Evolutionary conservation across 192 early-diverging fungal genomes (phyloP).

Genomic region (Entomortierella beljakovae): DNA sequence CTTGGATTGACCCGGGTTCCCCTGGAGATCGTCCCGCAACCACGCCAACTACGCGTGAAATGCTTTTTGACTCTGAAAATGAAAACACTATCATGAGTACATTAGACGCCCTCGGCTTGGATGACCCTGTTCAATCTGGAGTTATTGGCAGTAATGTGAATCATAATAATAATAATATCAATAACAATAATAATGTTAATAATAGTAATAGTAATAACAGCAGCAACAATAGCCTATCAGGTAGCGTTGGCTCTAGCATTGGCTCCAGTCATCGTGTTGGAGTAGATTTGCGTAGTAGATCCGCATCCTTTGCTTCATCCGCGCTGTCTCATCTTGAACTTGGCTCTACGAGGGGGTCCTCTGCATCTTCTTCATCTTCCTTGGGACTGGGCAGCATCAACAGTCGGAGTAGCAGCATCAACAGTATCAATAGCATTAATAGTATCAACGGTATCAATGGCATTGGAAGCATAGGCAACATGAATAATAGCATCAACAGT

Average conservation of each 20-base stretch:
- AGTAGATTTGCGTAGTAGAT: slow-evolving; percentile 49
- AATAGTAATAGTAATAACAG: slow-evolving; percentile 6
- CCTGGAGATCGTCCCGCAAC: slow-evolving; percentile 57
- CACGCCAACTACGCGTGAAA: slow-evolving; percentile 59
- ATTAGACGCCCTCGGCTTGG: slow-evolving; percentile 76
- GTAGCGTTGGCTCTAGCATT: slow-evolving; percentile 20
- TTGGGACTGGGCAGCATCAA: slow-evolving; percentile 20
- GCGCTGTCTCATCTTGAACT: slow-evolving; percentile 41
- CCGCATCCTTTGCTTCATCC: slow-evolving; percentile 49
- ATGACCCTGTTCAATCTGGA: slow-evolving; percentile 64
- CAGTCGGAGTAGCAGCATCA: slow-evolving; percentile 34
- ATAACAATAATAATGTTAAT: slow-evolving; percentile 8
- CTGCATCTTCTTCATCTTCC: slow-evolving; percentile 12
- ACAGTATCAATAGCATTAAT: slow-evolving; percentile 17
- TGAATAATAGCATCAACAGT: slow-evolving; percentile 2
- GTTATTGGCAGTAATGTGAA: slow-evolving; percentile 11
- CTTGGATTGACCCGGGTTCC: slow-evolving; percentile 63
- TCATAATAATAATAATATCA: slow-evolving; percentile 6
- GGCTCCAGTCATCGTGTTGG: slow-evolving; percentile 38
- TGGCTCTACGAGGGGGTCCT: slow-evolving; percentile 12
- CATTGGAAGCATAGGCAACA: slow-evolving; percentile 9
- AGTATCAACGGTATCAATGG: slow-evolving; percentile 18
- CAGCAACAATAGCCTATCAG: slow-evolving; percentile 8
- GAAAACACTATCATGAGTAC: slow-evolving; percentile 70
- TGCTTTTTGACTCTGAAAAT: slow-evolving; percentile 66